A percentile compares a stretch with the other conserved stretches of the same genome.
Conservation (phyloP, 352 stramenopile species). For the Pythium periplocum region DNA sequence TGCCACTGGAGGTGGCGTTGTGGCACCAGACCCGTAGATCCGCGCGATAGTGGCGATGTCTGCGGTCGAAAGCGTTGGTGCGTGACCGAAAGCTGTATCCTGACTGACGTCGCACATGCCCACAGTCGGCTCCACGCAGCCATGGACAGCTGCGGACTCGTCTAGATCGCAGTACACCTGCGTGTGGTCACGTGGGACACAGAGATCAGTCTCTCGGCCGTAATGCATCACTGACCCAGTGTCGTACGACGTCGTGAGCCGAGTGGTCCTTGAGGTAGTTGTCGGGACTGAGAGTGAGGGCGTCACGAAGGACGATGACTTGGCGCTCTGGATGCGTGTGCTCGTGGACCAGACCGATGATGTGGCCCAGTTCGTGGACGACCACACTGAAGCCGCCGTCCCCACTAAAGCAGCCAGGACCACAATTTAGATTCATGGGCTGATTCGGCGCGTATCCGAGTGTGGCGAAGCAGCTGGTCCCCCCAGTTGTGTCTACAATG, state of each 20-base stretch:
- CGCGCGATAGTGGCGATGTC: too few species aligned
- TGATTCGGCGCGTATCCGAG: slow-evolving; percentile 32
- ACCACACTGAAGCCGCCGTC: slow-evolving; percentile 31
- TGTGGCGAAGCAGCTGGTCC: slow-evolving; percentile 33
- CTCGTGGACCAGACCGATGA: slow-evolving; percentile 39
- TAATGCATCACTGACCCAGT: slow-evolving; percentile 44
- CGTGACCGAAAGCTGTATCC: too few species aligned
- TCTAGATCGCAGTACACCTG: slow-evolving; percentile 34
- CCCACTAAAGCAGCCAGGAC: slow-evolving; percentile 32
- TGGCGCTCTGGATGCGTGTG: slow-evolving; percentile 41
- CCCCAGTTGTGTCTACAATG: slow-evolving; percentile 23
- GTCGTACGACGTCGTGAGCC: slow-evolving; percentile 26
- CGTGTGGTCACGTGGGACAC: slow-evolving; percentile 25
- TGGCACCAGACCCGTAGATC: too few species aligned
- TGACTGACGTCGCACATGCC: too few species aligned
- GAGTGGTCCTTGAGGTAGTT: slow-evolving; percentile 40
- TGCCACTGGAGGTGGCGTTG: too few species aligned
- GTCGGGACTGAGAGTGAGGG: slow-evolving; percentile 38
- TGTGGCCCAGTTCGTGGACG: slow-evolving; percentile 38
- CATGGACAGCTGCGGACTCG: slow-evolving; percentile 12
- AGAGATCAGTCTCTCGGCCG: slow-evolving; percentile 30
- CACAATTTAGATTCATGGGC: slow-evolving; percentile 42
- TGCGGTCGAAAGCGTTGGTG: too few species aligned
- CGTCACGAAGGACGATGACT: slow-evolving; percentile 33
- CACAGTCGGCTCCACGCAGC: too few species aligned